Percentiles rank a stretch among this genome's conserved stretches.
Evolutionary conservation across 805 yeast species (phyloP).

Genomic region (Candida quercuum): DNA sequence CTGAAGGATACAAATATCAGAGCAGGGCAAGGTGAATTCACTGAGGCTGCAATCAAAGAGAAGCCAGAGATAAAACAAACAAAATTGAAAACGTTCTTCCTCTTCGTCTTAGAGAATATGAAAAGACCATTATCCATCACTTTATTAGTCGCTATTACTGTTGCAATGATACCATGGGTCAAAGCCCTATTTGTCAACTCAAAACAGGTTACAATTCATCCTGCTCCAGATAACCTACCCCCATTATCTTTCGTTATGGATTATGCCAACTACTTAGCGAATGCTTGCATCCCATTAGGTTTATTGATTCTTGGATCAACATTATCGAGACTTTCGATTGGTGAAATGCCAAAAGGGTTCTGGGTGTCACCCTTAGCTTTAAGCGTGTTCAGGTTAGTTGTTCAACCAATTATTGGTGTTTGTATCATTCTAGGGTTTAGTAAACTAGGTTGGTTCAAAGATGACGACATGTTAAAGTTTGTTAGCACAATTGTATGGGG

Average conservation of each 20-base stretch:
- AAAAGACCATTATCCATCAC: conserved; percentile 71
- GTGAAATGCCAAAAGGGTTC: conserved; percentile 31
- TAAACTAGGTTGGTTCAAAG: conserved; percentile 59
- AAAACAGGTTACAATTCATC: conserved; percentile 38
- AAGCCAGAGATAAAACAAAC: conserved; percentile 1
- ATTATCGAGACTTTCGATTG: conserved; percentile 66
- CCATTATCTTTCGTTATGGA: conserved; percentile 86
- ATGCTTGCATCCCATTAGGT: conserved; percentile 90
- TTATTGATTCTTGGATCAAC: conserved; percentile 83
- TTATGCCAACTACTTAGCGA: conserved; percentile 70
- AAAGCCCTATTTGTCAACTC: conserved; percentile 63
- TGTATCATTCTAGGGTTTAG: conserved; percentile 57
- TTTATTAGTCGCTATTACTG: conserved; percentile 54
- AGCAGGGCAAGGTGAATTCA: conserved; percentile 15
- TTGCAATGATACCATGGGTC: conserved; percentile 86
- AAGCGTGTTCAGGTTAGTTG: conserved; percentile 52
- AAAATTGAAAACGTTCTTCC: conserved; percentile 8
- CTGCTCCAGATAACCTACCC: conserved; percentile 85
- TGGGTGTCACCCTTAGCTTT: conserved; percentile 49
- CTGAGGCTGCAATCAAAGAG: conserved; percentile 14
- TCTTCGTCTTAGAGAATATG: conserved; percentile 45
- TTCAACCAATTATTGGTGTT: conserved; percentile 80
- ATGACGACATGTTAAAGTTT: conserved; percentile 56
- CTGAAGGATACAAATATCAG: conserved; percentile 5
- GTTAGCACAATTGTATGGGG: conserved; percentile 74